These are phyloP conservation scores for Arabis alpina DNA, from an alignment of 345 rosid species.

Conservation along the genomic window DNA sequence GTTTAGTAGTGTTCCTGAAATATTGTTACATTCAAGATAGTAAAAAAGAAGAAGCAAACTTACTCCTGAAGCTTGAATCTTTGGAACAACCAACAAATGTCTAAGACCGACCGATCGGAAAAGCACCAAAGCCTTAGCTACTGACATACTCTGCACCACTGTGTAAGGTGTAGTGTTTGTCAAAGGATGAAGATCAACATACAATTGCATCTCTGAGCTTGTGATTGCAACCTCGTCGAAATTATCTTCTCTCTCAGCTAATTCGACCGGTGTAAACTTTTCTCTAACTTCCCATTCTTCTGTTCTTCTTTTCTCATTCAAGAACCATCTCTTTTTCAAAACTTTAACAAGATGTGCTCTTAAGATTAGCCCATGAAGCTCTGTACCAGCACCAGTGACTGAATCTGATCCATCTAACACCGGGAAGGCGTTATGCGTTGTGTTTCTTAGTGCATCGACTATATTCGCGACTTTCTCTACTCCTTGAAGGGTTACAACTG, in stretches of 20 bases:
- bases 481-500: constrained; percentile 64
- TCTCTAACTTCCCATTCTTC: constrained; percentile 86
- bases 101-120: constrained; percentile 82
- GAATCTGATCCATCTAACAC: constrained; percentile 55
- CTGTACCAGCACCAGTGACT: constrained; percentile 46
- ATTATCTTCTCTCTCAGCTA: constrained; percentile 70
- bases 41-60: constrained; percentile 35
- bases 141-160: constrained; percentile 84
- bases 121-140: constrained; percentile 83
- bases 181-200: constrained; percentile 85
- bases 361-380: constrained; percentile 73
- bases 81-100: constrained; percentile 77
- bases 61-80: constrained; percentile 79
- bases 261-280: constrained; percentile 70
- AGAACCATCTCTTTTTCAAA: constrained; percentile 83
- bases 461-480: constrained; percentile 74
- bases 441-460: constrained; percentile 71
- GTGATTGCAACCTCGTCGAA: constrained; percentile 71
- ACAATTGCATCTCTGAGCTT: constrained; percentile 80
- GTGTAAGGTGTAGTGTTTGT: constrained; percentile 87
- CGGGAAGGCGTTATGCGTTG: constrained; percentile 80
- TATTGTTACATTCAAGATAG: not conserved
- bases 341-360: constrained; percentile 78
- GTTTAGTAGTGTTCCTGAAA: constrained; percentile 19
- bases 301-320: constrained; percentile 70